These are phyloP conservation scores for Arachis stenosperma DNA, from an alignment of 306 rosid genomes.

Conservation along the genomic window DNA sequence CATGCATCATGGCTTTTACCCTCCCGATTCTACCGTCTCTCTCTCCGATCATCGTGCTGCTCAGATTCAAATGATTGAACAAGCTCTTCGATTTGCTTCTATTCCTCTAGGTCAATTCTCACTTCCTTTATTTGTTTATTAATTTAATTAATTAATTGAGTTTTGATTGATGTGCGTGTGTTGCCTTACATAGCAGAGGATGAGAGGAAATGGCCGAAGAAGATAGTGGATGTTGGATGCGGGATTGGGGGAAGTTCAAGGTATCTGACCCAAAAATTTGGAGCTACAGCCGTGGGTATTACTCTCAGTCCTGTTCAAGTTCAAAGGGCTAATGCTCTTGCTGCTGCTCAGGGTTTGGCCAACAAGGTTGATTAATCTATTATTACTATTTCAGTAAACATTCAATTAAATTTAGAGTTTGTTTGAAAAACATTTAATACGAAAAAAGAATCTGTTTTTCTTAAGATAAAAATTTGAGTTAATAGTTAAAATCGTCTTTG, in stretches of 20 bases:
- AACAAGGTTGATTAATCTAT: constrained; percentile 40
- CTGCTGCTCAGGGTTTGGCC: constrained; percentile 67
- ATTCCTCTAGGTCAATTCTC: constrained; percentile 12
- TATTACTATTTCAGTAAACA: no score
- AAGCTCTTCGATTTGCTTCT: constrained; percentile 69
- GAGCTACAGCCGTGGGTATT: constrained; percentile 68
- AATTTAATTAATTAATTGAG: no score
- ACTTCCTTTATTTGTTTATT: no score
- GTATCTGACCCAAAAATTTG: constrained; percentile 69
- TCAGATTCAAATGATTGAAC: constrained; percentile 85
- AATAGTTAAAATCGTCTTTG: no score
- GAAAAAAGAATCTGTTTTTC: no score
- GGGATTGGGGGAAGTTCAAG: constrained; percentile 98
- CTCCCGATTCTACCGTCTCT: constrained; percentile 52
- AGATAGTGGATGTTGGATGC: constrained; percentile 88
- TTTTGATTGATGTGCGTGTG: no score
- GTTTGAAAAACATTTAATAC: no score
- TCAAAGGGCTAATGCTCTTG: constrained; percentile 76
- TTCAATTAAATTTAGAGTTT: no score
- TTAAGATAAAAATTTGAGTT: no score
- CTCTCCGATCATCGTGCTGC: constrained; percentile 78
- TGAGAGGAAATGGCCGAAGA: constrained; percentile 45
- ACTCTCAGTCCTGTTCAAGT: constrained; percentile 94
- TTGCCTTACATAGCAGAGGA: constrained; percentile 5
- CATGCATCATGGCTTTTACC: constrained; percentile 93